phyloP scores from a whole-genome alignment of 2,329 filamentous ascomycete species.

The Aspergillus sp. region DNA sequence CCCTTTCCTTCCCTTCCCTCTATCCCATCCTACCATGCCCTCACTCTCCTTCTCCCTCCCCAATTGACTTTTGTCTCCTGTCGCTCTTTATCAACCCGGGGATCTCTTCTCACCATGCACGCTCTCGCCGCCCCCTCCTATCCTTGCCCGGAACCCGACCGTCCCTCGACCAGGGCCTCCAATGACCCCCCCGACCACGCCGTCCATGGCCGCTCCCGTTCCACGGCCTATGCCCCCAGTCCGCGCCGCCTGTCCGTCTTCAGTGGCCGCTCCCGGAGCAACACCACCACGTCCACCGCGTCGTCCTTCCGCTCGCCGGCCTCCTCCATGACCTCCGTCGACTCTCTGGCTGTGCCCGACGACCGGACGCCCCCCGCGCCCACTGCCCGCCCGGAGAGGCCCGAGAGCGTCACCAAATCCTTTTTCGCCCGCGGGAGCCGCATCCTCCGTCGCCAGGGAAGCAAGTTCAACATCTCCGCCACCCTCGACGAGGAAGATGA shows the following conservation, averaged over 20 bases:
- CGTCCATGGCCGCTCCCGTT: slow-evolving; percentile 26
- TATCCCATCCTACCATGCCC: slow-evolving; percentile 1
- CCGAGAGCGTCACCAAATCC: slow-evolving; percentile 30
- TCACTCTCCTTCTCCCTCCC: not conserved
- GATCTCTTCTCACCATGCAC: slow-evolving; percentile 1
- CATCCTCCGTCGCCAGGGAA: slow-evolving; percentile 39
- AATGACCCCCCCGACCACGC: slow-evolving; percentile 26
- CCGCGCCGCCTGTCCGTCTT: slow-evolving; percentile 34
- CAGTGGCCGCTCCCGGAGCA: slow-evolving; percentile 31
- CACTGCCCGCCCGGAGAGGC: slow-evolving; percentile 22
- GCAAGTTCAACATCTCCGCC: slow-evolving; percentile 36
- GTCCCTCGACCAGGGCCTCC: slow-evolving; percentile 22
- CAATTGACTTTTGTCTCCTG: too few relatives aligned
- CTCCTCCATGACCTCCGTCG: slow-evolving; percentile 32
- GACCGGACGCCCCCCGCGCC: slow-evolving; percentile 21
- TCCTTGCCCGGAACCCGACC: too few relatives aligned
- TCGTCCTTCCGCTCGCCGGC: slow-evolving; percentile 39
- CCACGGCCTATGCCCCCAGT: slow-evolving; percentile 26
- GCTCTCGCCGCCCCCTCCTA: slow-evolving; percentile 9
- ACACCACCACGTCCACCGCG: slow-evolving; percentile 43
- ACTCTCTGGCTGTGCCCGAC: slow-evolving; percentile 22
- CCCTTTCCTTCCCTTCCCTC: not conserved
- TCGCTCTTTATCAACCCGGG: too few relatives aligned
- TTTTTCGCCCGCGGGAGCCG: slow-evolving; percentile 36
- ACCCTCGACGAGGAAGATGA: slow-evolving; percentile 35